Conservation (phyloP, 192 early-diverging fungal species). For the Backusella australiensis region DNA sequence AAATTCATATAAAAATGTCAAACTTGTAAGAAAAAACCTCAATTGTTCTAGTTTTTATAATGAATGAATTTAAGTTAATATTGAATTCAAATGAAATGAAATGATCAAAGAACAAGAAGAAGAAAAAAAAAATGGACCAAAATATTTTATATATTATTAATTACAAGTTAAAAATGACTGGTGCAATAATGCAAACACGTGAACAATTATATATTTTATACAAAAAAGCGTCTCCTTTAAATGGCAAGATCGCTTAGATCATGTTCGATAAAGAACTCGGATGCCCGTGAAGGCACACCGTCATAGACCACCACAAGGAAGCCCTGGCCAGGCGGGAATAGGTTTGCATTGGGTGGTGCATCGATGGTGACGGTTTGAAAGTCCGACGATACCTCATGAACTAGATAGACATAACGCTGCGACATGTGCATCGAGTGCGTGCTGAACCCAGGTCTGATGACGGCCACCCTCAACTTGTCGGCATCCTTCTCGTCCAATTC, state of each 20-base stretch:
- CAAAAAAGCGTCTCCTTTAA: not conserved
- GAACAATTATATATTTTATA: not conserved
- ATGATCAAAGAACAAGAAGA: not conserved
- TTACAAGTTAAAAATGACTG: not conserved
- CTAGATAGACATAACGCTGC: constrained; percentile 46
- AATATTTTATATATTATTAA: not conserved
- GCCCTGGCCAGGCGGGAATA: constrained; percentile 57
- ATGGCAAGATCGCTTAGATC: constrained; percentile 12
- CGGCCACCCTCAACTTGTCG: constrained; percentile 34
- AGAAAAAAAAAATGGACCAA: not conserved
- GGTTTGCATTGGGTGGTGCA: constrained; percentile 46
- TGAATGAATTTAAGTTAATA: too few relatives aligned
- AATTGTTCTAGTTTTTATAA: not conserved
- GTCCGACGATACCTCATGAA: constrained; percentile 17
- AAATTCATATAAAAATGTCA: not conserved
- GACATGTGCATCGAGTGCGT: constrained; percentile 58
- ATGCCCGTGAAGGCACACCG: constrained; percentile 41
- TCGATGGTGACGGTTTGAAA: constrained; percentile 24
- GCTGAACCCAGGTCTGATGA: constrained; percentile 48
- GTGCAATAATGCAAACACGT: not conserved
- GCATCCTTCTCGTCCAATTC: constrained; percentile 20
- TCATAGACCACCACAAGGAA: constrained; percentile 49
- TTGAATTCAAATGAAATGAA: not conserved
- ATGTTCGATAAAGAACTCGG: constrained; percentile 23
- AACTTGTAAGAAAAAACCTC: not conserved